Evolutionary conservation across 805 yeast species (phyloP), one percentile per base, ranked within the genome.

Genomic region (Starmera caribaea): DNA sequence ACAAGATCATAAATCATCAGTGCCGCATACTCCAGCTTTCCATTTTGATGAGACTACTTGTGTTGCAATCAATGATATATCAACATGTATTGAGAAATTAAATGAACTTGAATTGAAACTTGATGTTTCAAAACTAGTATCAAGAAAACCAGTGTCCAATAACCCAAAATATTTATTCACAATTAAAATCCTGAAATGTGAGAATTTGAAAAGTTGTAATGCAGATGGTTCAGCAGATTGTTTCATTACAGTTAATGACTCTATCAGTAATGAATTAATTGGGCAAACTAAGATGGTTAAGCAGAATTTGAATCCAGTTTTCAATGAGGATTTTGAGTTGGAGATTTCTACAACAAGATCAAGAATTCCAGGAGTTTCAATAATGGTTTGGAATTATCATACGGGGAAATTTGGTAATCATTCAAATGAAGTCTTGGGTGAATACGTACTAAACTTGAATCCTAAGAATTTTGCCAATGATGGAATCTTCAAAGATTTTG

Each of bases 311-410:
- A 76, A 78, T 49, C 96, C 97, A 0, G 74, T 71, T 13, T 90
- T 94, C 94, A 84, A 85, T 50, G 96, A 89, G 62, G 84, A 82
- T 41, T 85, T 87, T 55, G 95, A 87, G 55, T 42, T 62, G 24
- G 61, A 53, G 28, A 51, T 67, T 3, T 58, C 60, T 0, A 66
- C 70, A 0, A 59, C 66, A 16, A 21, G 26, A 21, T 3, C 8
- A 2, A 58, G 69, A 2, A 54, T 71, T 2, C 61, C 69, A 30
- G 66, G 74, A 24, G 46, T 82, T 2, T 69, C 76, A 2, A 72
- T 76, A 2, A 78, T 81, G 2, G 73, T 84, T 1, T 85, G 95
- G 94, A 81, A 80, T 50, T 21, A 21, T 21, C 81, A 76, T 33
- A 61, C 69, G 8, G 50, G 66, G 1, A 62, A 58, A 32, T 47